Percentiles rank a stretch among this genome's conserved stretches.
Evolutionary conservation across 192 early-diverging fungal species (phyloP).

Genomic region (Lobulomyces angularis): DNA sequence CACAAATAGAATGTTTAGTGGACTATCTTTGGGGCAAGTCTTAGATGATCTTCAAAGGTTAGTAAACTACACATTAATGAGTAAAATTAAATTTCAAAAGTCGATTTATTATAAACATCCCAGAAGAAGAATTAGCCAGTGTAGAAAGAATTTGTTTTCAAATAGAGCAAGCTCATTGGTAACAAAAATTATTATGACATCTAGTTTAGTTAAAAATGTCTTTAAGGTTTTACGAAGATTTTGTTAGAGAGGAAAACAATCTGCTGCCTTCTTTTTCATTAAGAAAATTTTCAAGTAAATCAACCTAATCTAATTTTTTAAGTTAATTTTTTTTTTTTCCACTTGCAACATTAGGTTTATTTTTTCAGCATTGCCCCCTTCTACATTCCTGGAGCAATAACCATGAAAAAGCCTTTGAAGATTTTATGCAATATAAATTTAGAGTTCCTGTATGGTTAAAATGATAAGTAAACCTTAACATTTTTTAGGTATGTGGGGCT

Average conservation of each 20-base stretch:
- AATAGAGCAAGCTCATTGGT: slow-evolving; percentile 98
- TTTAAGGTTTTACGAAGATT: slow-evolving; percentile 98
- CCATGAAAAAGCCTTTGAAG: slow-evolving; percentile 76
- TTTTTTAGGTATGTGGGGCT: slow-evolving; percentile 93
- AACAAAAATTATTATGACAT: too few species aligned
- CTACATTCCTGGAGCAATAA: slow-evolving; percentile 78
- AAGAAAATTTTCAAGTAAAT: slow-evolving; percentile 65
- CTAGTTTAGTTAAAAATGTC: too few species aligned
- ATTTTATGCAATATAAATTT: slow-evolving; percentile 92
- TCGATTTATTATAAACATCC: slow-evolving; percentile 99
- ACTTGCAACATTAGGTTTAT: too few species aligned
- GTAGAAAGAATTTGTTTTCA: slow-evolving; percentile 96
- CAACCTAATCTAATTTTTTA: slow-evolving; percentile 23
- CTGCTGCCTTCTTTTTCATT: slow-evolving; percentile 71
- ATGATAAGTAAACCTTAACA: too few species aligned
- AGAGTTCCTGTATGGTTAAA: slow-evolving; percentile 94
- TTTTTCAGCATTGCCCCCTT: slow-evolving; percentile 85
- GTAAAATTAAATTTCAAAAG: slow-evolving; percentile 18
- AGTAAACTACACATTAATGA: too few species aligned
- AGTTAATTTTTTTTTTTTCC: slow-evolving; percentile 19
- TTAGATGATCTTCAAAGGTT: too few species aligned
- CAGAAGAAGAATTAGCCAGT: slow-evolving; percentile 83
- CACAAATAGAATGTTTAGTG: too few species aligned
- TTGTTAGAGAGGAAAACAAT: slow-evolving; percentile 76
- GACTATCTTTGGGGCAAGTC: too few species aligned